These are phyloP conservation scores for Phanerochaete sordida DNA, from an alignment of 768 basidiomycete genomes.

Conservation along the genomic window DNA sequence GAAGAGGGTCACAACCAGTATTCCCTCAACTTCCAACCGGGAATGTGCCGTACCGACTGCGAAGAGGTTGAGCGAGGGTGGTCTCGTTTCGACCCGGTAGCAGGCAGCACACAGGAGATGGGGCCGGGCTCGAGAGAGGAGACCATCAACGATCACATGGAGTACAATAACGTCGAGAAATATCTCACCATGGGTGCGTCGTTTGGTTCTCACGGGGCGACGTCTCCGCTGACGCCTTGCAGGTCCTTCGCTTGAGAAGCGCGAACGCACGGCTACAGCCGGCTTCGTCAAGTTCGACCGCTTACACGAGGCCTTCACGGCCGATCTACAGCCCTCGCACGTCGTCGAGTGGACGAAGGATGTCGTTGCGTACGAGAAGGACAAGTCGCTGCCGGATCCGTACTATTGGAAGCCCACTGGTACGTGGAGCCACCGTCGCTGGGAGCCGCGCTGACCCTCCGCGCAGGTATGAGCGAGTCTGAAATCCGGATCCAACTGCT, in stretches of 20 bases:
- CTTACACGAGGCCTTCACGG: not conserved
- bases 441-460: not conserved
- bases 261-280: not conserved
- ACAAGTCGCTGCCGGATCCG: constrained; percentile 20
- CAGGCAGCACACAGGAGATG: constrained; percentile 34
- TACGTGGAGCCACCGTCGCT: not conserved
- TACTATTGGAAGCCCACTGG: not conserved
- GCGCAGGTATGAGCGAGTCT: constrained; percentile 10
- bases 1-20: constrained; percentile 26
- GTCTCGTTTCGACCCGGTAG: constrained; percentile 30
- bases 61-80: constrained; percentile 37
- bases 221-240: too few species aligned
- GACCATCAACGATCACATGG: constrained; percentile 33
- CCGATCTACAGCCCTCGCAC: not conserved
- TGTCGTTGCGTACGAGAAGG: constrained; percentile 23
- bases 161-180: constrained; percentile 37
- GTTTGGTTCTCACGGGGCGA: constrained; percentile 2
- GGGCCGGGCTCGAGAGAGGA: constrained; percentile 29
- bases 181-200: constrained; percentile 22
- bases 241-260: too few species aligned
- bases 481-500: constrained; percentile 19
- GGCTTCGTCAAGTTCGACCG: too few species aligned
- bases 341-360: constrained; percentile 17
- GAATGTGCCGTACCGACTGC: constrained; percentile 30
- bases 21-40: constrained; percentile 27